Evolutionary conservation across 2,329 filamentous ascomycete species (phyloP).

Genomic region (Hymenoscyphus salicellus): DNA sequence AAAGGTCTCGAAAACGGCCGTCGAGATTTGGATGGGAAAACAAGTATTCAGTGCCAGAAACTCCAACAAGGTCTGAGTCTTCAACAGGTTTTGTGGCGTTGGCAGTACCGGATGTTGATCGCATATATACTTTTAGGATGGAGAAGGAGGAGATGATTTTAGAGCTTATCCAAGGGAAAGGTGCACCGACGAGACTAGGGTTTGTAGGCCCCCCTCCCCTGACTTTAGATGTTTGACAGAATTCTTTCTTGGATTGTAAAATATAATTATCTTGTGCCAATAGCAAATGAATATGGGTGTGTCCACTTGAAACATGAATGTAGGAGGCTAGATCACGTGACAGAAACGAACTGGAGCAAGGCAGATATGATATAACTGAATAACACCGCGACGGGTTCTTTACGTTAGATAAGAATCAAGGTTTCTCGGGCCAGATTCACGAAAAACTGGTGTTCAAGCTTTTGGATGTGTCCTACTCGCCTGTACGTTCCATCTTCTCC

Average conservation of each 20-base stretch:
- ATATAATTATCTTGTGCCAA: too few relatives aligned
- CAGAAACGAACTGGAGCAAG: too few relatives aligned
- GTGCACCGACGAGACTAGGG: not conserved
- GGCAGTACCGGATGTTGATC: not conserved
- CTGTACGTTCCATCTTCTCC: not conserved
- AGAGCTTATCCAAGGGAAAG: not conserved
- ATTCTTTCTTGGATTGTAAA: too few relatives aligned
- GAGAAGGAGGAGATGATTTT: slow-evolving; percentile 2
- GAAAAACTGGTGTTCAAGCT: not conserved
- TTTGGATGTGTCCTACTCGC: not conserved
- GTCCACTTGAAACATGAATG: too few relatives aligned
- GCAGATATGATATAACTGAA: too few relatives aligned
- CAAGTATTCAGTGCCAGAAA: not conserved
- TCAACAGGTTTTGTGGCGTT: not conserved
- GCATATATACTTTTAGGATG: not conserved
- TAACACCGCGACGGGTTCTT: too few relatives aligned
- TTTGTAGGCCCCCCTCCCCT: not conserved
- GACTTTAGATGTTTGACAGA: too few relatives aligned
- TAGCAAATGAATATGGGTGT: too few relatives aligned
- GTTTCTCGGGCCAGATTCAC: not conserved
- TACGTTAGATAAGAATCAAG: not conserved
- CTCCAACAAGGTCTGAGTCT: not conserved
- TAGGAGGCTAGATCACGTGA: too few relatives aligned
- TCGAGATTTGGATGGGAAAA: not conserved
- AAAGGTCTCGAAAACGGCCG: not conserved